phyloP scores from a whole-genome alignment of 2,329 filamentous ascomycete species.

The Incumbomyces delicatus region DNA sequence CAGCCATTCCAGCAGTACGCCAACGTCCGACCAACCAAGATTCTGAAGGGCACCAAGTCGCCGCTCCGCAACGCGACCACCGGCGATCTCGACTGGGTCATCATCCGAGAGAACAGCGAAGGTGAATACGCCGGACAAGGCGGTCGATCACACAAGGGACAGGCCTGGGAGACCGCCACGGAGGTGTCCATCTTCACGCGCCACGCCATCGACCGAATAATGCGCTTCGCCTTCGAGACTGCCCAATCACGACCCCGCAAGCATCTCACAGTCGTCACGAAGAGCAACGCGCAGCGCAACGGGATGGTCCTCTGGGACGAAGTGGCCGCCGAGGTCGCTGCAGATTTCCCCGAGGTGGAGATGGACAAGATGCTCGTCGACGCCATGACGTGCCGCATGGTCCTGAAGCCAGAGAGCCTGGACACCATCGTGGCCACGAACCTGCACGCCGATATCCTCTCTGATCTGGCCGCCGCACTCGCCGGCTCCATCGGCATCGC shows the following conservation, averaged over 20 bases:
- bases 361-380: conserved; percentile 59
- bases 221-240: conserved; percentile 55
- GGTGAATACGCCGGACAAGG: conserved; percentile 59
- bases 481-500: conserved; percentile 65
- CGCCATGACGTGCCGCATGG: conserved; percentile 57
- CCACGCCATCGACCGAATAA: conserved; percentile 48
- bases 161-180: conserved; percentile 52
- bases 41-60: conserved; percentile 51
- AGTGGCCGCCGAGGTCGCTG: conserved; percentile 44
- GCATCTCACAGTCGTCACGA: conserved; percentile 53
- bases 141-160: conserved; percentile 49
- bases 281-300: conserved; percentile 56
- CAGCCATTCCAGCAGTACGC: conserved; percentile 60
- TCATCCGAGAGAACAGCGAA: conserved; percentile 57
- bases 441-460: conserved; percentile 56
- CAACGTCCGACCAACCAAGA: conserved; percentile 55
- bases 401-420: conserved; percentile 48
- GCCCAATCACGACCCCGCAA: conserved; percentile 49
- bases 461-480: conserved; percentile 59
- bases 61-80: conserved; percentile 42
- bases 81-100: conserved; percentile 57
- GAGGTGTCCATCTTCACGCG: conserved; percentile 57
- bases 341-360: conserved; percentile 51
- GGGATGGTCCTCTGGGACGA: conserved; percentile 63
- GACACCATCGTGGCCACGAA: conserved; percentile 58